Evolutionary conservation across 139 green algal genomes (phyloP).

Genomic region (Coccomyxa sp.): DNA sequence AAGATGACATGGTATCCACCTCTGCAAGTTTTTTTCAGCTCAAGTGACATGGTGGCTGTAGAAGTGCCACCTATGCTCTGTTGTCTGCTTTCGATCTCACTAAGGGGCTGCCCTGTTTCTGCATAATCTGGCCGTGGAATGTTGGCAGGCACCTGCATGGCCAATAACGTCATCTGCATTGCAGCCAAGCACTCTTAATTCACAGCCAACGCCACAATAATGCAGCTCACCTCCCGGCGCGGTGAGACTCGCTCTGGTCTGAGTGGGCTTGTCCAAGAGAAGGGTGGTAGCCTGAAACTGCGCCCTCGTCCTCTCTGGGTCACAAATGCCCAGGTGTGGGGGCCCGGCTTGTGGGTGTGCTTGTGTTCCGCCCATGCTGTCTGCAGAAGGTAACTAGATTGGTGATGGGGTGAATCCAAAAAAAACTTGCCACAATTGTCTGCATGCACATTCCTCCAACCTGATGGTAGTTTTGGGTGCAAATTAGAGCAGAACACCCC

Average conservation of each 20-base stretch:
- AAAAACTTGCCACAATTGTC: too few relatives aligned
- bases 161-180: not conserved
- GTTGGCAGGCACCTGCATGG: slow-evolving; percentile 57
- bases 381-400: slow-evolving; percentile 33
- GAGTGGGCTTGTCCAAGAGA: slow-evolving; percentile 82
- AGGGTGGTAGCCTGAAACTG: slow-evolving; percentile 60
- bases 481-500: too few relatives aligned
- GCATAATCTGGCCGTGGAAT: slow-evolving; percentile 70
- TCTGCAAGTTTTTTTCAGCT: not conserved
- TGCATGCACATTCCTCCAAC: too few relatives aligned
- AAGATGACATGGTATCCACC: not conserved
- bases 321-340: slow-evolving; percentile 70
- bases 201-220: not conserved
- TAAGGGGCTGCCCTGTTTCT: slow-evolving; percentile 44
- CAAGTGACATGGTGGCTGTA: not conserved
- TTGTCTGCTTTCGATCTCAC: slow-evolving; percentile 73
- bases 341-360: slow-evolving; percentile 53
- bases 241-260: slow-evolving; percentile 40
- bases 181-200: not conserved
- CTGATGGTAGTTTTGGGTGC: too few relatives aligned
- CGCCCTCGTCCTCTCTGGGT: slow-evolving; percentile 57
- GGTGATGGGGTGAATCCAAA: too few relatives aligned
- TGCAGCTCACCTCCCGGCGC: not conserved
- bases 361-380: slow-evolving; percentile 76
- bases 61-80: slow-evolving; percentile 49